Percentiles rank a stretch among this genome's conserved stretches.
Evolutionary conservation across 2,329 filamentous ascomycete species (phyloP).

Genomic region (Hypoxylon sp.): DNA sequence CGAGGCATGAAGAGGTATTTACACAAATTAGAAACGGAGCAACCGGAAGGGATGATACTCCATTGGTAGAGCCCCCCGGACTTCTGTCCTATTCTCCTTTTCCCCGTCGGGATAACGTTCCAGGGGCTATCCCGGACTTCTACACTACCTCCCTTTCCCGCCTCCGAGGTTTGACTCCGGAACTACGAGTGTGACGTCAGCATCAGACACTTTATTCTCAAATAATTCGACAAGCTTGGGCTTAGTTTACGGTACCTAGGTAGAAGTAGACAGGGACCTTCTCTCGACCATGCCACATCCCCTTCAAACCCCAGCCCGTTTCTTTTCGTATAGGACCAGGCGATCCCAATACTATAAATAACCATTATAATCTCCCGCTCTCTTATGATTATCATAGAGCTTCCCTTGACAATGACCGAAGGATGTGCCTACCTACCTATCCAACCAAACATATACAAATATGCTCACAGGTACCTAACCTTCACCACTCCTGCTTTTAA

Average conservation of each 20-base stretch:
- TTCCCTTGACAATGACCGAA: conserved; percentile 12
- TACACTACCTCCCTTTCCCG: neutral
- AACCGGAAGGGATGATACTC: neutral
- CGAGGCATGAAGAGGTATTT: neutral
- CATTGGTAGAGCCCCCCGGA: neutral
- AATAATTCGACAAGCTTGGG: neutral
- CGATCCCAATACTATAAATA: conserved; percentile 7
- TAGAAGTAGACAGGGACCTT: neutral
- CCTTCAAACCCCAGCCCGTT: neutral
- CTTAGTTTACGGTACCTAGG: neutral
- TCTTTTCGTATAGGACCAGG: conserved; percentile 5
- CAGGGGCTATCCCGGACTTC: neutral
- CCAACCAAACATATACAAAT: too few relatives aligned
- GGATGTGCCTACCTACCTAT: neutral
- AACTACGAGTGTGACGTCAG: neutral
- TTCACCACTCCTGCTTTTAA: neutral
- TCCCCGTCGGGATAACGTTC: neutral
- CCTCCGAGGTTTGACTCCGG: neutral
- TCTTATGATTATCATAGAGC: conserved; percentile 9
- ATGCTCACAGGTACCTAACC: neutral
- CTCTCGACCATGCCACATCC: neutral
- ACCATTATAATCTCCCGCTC: conserved; percentile 32
- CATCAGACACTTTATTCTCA: neutral
- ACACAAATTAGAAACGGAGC: neutral
- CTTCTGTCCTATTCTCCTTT: neutral